Conservation (phyloP, 2,329 filamentous ascomycete genomes). For the Sporothrix globosa region DNA sequence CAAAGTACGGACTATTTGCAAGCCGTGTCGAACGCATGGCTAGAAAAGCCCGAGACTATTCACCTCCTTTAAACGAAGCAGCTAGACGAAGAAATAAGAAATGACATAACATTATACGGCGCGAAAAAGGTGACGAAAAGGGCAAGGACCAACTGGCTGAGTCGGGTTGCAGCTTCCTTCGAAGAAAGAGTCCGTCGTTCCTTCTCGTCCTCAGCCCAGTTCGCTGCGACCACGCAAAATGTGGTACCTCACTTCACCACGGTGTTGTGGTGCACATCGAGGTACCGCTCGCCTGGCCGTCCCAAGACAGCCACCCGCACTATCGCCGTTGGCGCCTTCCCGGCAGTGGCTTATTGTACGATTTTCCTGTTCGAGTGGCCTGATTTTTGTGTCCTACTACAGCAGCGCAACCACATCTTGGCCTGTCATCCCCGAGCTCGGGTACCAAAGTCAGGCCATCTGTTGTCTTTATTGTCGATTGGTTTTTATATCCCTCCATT, state of each 20-base stretch:
- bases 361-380: constrained; percentile 37
- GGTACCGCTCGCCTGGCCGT: neutral
- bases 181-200: constrained; percentile 9
- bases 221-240: neutral
- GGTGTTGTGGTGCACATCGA: neutral
- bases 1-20: no score
- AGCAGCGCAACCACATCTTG: constrained; percentile 34
- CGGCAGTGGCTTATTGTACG: constrained; percentile 35
- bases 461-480: constrained; percentile 32
- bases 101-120: neutral
- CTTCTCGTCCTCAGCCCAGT: neutral
- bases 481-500: constrained; percentile 9
- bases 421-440: constrained; percentile 33
- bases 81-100: neutral
- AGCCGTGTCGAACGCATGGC: neutral
- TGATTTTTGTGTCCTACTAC: constrained; percentile 37
- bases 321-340: constrained; percentile 33
- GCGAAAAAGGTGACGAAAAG: neutral
- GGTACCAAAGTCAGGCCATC: constrained; percentile 37
- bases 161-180: constrained; percentile 18
- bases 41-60: no score
- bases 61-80: neutral
- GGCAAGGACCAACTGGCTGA: constrained; percentile 5
- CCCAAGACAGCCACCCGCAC: constrained; percentile 22
- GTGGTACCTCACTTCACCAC: neutral